phyloP scores from a whole-genome alignment of 164 flowering plant species.

The Dillenia suffruticosa region DNA sequence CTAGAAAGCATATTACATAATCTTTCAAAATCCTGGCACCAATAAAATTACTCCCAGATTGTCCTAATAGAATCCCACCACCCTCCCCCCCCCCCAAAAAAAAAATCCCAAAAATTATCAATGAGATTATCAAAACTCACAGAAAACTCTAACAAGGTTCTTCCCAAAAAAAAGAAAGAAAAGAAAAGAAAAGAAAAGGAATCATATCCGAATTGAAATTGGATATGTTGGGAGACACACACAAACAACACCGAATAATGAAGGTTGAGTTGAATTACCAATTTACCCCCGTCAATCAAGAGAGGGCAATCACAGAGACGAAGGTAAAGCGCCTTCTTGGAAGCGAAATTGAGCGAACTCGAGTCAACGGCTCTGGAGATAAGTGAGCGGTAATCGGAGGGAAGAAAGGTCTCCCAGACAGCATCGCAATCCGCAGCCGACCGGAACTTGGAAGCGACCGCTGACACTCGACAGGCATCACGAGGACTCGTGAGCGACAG shows the following conservation, averaged over 20 bases:
- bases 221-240: too few relatives aligned
- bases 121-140: background rate
- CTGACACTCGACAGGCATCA: slow-evolving; percentile 22
- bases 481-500: slow-evolving; percentile 23
- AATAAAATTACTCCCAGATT: too few relatives aligned
- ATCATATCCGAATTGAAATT: too few relatives aligned
- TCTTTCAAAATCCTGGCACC: too few relatives aligned
- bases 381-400: slow-evolving; percentile 11
- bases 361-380: slow-evolving; percentile 6
- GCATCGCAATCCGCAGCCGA: slow-evolving; percentile 25
- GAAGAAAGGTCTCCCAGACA: slow-evolving; percentile 28
- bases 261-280: too few relatives aligned
- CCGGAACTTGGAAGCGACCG: slow-evolving; percentile 14
- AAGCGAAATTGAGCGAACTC: background rate
- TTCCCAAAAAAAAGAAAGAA: background rate
- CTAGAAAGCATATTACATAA: too few relatives aligned
- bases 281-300: slow-evolving; percentile 22
- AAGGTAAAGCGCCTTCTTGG: slow-evolving; percentile 20
- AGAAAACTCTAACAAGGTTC: too few relatives aligned
- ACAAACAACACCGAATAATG: too few relatives aligned
- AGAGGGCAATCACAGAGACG: slow-evolving; percentile 15
- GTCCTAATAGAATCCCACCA: too few relatives aligned
- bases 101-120: too few relatives aligned
- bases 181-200: background rate
- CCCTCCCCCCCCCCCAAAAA: too few relatives aligned